These are phyloP conservation scores for Podaxis carcinomalis DNA, from an alignment of 768 basidiomycete species.

Conservation along the genomic window DNA sequence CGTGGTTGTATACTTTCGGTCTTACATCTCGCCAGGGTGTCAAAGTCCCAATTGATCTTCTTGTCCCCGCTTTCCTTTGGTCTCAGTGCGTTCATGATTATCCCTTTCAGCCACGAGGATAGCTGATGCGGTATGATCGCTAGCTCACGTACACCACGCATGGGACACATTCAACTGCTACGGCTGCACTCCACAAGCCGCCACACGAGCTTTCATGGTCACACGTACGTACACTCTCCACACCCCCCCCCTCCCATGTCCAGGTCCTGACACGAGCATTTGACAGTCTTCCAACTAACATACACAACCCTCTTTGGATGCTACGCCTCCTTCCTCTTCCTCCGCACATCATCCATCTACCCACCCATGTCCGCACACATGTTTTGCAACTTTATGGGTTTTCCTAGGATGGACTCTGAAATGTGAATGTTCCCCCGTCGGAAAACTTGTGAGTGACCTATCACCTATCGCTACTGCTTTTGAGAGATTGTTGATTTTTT, in stretches of 20 bases:
- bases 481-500: not conserved
- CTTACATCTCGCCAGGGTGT: slow-evolving; percentile 62
- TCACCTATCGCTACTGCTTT: slow-evolving; percentile 8
- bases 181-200: slow-evolving; percentile 64
- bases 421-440: slow-evolving; percentile 45
- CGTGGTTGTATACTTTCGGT: slow-evolving; percentile 77
- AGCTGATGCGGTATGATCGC: not conserved
- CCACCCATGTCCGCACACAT: slow-evolving; percentile 78
- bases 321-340: slow-evolving; percentile 80
- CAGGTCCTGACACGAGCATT: no score
- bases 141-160: slow-evolving; percentile 92
- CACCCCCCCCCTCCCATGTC: no score
- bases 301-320: slow-evolving; percentile 95
- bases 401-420: slow-evolving; percentile 67
- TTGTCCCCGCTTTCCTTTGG: slow-evolving; percentile 86
- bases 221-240: no score
- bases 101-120: not conserved
- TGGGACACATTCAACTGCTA: slow-evolving; percentile 78
- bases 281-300: slow-evolving; percentile 82
- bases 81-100: slow-evolving; percentile 49
- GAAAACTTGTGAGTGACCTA: slow-evolving; percentile 52
- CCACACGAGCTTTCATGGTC: slow-evolving; percentile 53
- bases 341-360: slow-evolving; percentile 78
- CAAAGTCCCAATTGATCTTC: slow-evolving; percentile 62
- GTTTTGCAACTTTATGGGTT: slow-evolving; percentile 94